Evolutionary conservation across 2,329 filamentous ascomycete genomes (phyloP), one percentile per base, ranked within the genome.

Genomic region (Cladosporium sp.): DNA sequence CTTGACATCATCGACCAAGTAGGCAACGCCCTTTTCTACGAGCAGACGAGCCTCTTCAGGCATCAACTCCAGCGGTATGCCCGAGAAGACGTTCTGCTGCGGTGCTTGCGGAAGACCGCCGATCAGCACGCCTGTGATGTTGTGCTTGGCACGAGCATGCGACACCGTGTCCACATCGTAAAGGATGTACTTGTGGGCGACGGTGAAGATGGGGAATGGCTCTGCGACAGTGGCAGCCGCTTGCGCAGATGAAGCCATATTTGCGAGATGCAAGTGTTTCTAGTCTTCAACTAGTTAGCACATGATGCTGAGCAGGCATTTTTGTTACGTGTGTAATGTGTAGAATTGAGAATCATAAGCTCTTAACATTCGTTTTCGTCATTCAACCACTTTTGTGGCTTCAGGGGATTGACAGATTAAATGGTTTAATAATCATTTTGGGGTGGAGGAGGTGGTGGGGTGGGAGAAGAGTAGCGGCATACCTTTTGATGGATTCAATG

Each of bases 31-130:
- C 71, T 89, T 89, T 70, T 92, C 89, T 66, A 96, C 88, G 30
- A 99, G 84, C 63, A 95, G 80, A 69, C 88, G 86, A 4, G 90
- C 93, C 81, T 99, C 95, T 79, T 98, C 95, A 1, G 92, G 89
- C 82, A 95, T 91, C 53, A 99, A 83, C 81, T 97, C 91, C 28
- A 98, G 81, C 2, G 95, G 95, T 58, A 98, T 81, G 54, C 93
- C 92, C 66, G 94, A 86, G 76, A 98, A 98, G 65, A 97, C 86
- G 79, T 97, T 98, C 79, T 99, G 95, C 72, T 96, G 94, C 6
- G 93, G 93, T 65, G 92, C 89, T 79, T 98, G 93, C 1, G 95
- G 94, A 32, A 97, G 88, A 8, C 91, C 93, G 65, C 95, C 95
- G 66, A 91, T 89, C 64, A 97, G 84, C 34, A 95, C 90, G 68